Evolutionary conservation across 2,329 filamentous ascomycete species (phyloP), one percentile per base, ranked within the genome.

Genomic region (Teratosphaeria viscida): DNA sequence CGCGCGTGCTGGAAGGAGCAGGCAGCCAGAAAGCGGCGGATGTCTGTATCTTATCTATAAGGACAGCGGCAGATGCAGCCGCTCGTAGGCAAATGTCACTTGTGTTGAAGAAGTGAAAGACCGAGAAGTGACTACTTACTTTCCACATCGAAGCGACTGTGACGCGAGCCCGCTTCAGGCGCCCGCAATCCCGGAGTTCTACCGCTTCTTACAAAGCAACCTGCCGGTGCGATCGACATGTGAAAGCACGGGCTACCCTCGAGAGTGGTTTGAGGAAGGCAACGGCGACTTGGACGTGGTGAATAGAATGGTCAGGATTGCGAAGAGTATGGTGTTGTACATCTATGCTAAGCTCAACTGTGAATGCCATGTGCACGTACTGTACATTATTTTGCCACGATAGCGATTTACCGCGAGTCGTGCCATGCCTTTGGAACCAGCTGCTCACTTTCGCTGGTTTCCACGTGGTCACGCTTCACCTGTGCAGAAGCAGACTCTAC

Each of bases 391-490:
- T n/a, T 49, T 49, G 43, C 43, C 43, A 49, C 16, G 16, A 16
- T 5, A 8, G 16, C 23, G 16, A 23, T 23, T 23, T 6, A 52
- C 54, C 37, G 35, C 55, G 62, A 60, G 65, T 82, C 79, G 64
- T 80, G 77, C 62, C 72, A 75, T 43, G 78, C 77, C 70, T 79
- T 81, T 23, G 80, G 79, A 8, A 83, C 71, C 16, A 78, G 62
- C 10, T 70, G 66, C 7, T 78, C 77, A 49, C 70, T 73, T 69
- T 82, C 79, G 56, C 70, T 72, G 55, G 43, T 60, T 54, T 64
- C 63, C 39, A 55, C 63, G 63, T 70, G 68, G 56, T 71, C 66
- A 56, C 62, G 64, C 62, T 70, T 67, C 29, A 72, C 68, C 61
- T 75, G 70, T 60, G 69, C 61, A 43, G 64, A 68, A 19, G 68